phyloP scores from a whole-genome alignment of 768 basidiomycete genomes.

The Boletus vinaceobasis region DNA sequence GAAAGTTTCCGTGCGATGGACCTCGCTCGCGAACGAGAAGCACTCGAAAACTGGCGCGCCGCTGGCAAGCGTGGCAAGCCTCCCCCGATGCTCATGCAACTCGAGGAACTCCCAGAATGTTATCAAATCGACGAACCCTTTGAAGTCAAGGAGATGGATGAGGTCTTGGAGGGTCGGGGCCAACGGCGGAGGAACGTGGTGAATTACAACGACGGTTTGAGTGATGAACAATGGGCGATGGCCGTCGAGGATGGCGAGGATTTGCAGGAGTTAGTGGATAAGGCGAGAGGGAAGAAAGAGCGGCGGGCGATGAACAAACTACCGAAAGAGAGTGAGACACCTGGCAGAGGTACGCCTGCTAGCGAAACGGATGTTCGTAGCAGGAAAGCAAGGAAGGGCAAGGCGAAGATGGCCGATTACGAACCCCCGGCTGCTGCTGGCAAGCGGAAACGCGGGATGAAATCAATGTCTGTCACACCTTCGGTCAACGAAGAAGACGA shows the following conservation, averaged over 20 bases:
- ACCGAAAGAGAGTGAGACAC: slow-evolving; percentile 55
- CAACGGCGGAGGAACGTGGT: slow-evolving; percentile 81
- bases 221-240: slow-evolving; percentile 91
- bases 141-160: slow-evolving; percentile 55
- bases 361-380: slow-evolving; percentile 56
- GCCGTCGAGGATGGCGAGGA: slow-evolving; percentile 83
- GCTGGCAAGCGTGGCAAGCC: slow-evolving; percentile 75
- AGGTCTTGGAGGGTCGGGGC: slow-evolving; percentile 71
- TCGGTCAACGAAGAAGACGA: slow-evolving; percentile 73
- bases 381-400: slow-evolving; percentile 58
- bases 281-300: slow-evolving; percentile 60
- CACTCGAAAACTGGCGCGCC: slow-evolving; percentile 62
- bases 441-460: slow-evolving; percentile 74
- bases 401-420: slow-evolving; percentile 55
- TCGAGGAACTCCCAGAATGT: slow-evolving; percentile 89
- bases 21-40: slow-evolving; percentile 67
- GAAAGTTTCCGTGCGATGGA: slow-evolving; percentile 82
- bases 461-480: slow-evolving; percentile 74
- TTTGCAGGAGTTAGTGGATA: slow-evolving; percentile 67
- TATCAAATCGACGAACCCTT: slow-evolving; percentile 86
- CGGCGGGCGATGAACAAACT: slow-evolving; percentile 59
- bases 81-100: slow-evolving; percentile 71
- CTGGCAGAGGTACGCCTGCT: slow-evolving; percentile 60
- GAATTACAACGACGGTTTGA: slow-evolving; percentile 90
- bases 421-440: slow-evolving; percentile 41